These are phyloP conservation scores for Polytrichum formosum DNA, from an alignment of 225 moss, liverwort and hornwort genomes.

Conservation along the genomic window DNA sequence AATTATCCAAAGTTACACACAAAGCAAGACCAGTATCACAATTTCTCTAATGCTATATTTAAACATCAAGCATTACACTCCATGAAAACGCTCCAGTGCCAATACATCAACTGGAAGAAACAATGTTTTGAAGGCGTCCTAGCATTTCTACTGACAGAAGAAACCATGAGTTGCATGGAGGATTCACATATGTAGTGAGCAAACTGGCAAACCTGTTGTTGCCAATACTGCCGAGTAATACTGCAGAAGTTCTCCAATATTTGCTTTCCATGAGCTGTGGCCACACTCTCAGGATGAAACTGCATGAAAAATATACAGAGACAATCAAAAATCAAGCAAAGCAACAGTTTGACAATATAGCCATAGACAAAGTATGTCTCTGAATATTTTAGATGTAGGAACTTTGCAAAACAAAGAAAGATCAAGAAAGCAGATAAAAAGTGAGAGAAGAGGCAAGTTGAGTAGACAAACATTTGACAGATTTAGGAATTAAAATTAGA, in stretches of 20 bases:
- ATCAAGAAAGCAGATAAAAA: no score
- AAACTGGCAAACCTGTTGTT: constrained; percentile 50
- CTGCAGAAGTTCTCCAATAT: constrained; percentile 83
- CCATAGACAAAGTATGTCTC: constrained; percentile 1
- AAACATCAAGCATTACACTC: not conserved
- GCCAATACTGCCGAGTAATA: constrained; percentile 77
- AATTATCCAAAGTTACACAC: no score
- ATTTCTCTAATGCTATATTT: no score
- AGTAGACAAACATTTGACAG: no score
- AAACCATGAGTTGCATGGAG: no score
- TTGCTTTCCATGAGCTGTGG: constrained; percentile 82
- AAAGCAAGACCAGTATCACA: no score
- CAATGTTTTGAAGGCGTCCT: no score
- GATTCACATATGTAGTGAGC: not conserved
- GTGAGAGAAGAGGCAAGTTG: no score
- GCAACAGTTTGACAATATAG: constrained; percentile 1
- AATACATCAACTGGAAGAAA: not conserved
- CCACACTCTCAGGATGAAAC: constrained; percentile 99
- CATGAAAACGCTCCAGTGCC: not conserved
- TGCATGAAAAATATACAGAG: constrained; percentile 32
- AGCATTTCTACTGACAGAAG: no score
- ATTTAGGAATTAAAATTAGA: no score
- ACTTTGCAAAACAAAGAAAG: no score
- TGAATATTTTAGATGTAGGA: no score
- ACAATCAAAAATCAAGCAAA: constrained; percentile 2